These are phyloP conservation scores for Pogostemon cablin DNA, from an alignment of 257 asterid species.

Conservation along the genomic window DNA sequence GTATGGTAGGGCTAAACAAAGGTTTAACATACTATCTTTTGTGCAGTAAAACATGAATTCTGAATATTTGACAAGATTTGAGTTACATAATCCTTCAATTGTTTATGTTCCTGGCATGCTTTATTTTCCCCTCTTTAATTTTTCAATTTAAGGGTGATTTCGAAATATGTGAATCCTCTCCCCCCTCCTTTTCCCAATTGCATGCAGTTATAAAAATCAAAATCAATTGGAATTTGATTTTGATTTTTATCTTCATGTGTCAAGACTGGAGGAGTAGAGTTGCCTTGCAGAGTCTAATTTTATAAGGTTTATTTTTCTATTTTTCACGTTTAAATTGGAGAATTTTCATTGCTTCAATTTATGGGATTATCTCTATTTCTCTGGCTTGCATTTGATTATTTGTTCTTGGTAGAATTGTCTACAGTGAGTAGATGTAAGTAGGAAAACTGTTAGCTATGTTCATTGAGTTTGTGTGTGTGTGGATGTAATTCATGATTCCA, in stretches of 20 bases:
- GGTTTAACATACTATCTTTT: background rate
- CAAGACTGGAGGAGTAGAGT: constrained; percentile 22
- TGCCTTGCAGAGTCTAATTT: constrained; percentile 21
- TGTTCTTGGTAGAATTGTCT: background rate
- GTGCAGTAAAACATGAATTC: background rate
- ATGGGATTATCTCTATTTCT: background rate
- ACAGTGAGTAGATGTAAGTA: background rate
- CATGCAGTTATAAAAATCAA: constrained; percentile 24
- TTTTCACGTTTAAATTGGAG: background rate
- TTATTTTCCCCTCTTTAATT: background rate
- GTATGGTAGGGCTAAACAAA: background rate
- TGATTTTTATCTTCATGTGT: constrained; percentile 15
- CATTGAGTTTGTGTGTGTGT: background rate
- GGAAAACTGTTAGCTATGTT: background rate
- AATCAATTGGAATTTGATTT: no score
- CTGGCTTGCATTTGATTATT: background rate
- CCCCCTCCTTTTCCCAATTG: constrained; percentile 18
- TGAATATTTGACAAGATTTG: background rate
- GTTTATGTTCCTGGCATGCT: background rate
- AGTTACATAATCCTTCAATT: background rate
- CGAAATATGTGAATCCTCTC: background rate
- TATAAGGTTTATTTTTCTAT: constrained; percentile 30
- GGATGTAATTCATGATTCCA: background rate
- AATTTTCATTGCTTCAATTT: constrained; percentile 5
- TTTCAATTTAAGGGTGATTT: constrained; percentile 18